phyloP scores from a whole-genome alignment of 805 yeast genomes.

The Candida dendrica region DNA sequence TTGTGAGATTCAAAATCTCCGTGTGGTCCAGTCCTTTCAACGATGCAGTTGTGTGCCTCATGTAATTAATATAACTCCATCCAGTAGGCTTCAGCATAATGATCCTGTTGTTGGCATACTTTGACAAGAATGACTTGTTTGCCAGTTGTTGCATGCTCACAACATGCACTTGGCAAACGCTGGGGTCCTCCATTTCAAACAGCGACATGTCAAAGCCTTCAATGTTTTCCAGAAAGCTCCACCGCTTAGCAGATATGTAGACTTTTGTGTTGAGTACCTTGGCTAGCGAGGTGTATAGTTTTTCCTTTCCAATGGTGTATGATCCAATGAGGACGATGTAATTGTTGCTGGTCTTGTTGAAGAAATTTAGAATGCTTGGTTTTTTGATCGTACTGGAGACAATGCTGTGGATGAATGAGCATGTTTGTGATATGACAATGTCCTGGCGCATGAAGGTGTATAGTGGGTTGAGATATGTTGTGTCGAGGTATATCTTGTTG shows the following conservation, averaged over 20 bases:
- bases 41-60: neutral
- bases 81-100: slow-evolving; percentile 87
- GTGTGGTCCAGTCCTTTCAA: neutral
- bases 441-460: slow-evolving; percentile 76
- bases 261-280: slow-evolving; percentile 44
- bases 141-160: slow-evolving; percentile 58
- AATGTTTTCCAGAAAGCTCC: slow-evolving; percentile 3
- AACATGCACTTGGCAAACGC: slow-evolving; percentile 50
- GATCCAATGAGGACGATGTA: slow-evolving; percentile 71
- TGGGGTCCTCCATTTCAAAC: slow-evolving; percentile 1
- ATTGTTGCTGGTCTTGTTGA: slow-evolving; percentile 21
- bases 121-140: slow-evolving; percentile 24
- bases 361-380: slow-evolving; percentile 29
- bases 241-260: slow-evolving; percentile 33
- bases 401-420: slow-evolving; percentile 39
- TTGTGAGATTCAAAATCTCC: neutral
- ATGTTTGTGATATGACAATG: slow-evolving; percentile 54
- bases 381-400: slow-evolving; percentile 18
- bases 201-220: slow-evolving; percentile 2
- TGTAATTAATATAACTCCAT: slow-evolving; percentile 48
- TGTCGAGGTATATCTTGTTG: slow-evolving; percentile 74
- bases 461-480: slow-evolving; percentile 76
- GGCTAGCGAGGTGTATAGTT: slow-evolving; percentile 65
- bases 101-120: slow-evolving; percentile 23
- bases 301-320: slow-evolving; percentile 89